Base-by-base conservation (phyloP, 2,329 filamentous ascomycete genomes). In the Cercospora canescens region DNA sequence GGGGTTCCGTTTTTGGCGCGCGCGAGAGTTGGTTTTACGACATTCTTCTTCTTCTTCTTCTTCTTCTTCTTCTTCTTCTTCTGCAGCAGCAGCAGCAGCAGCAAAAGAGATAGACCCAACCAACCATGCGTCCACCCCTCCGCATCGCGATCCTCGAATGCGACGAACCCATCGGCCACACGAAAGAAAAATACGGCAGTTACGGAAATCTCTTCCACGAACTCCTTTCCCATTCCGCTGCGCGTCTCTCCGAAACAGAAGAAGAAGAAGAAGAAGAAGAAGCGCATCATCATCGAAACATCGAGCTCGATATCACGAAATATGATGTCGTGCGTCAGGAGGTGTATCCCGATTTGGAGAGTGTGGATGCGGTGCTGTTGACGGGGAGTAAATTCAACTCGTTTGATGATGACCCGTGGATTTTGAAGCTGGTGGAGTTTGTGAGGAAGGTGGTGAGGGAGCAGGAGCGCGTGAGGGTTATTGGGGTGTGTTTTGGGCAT, bases 121-220 rank as follows among this genome's bases (percentile, higher is more conserved):
- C 28, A 56, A n/a, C 2, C 28, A 48, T 64, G 30, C 68, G 28
- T 32, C 60, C 67, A 5, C 68, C 69, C 45, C 81, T 94, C 71
- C 90, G 91, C 63, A 90, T 97, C 79, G 93, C 94, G 55, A 86
- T 98, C 72, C 88, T 98, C 71, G 92, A 97, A 83, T 90, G 91
- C 82, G 94, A 97, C 80, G 91, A 87, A 1, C 93, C 93, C 1
- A 83, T 91, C 58, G 85, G 88, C 1, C 79, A 85, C 50, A 87
- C 90, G 39, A 81, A 86, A 62, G 84, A 84, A 63, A 87, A 87
- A 73, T 93, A 91, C 79, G 87, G 88, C 60, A 84, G 85, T 67
- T 97, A 97, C 80, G 87, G 88, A 68, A 89, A 88, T 68, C 85
- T 85, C 50, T 83, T 89, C 72, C 80, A 82, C 67, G 80, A 80